Base-by-base conservation (phyloP, 2,329 filamentous ascomycete species). In the Aspergillus fumigatiaffinis region DNA sequence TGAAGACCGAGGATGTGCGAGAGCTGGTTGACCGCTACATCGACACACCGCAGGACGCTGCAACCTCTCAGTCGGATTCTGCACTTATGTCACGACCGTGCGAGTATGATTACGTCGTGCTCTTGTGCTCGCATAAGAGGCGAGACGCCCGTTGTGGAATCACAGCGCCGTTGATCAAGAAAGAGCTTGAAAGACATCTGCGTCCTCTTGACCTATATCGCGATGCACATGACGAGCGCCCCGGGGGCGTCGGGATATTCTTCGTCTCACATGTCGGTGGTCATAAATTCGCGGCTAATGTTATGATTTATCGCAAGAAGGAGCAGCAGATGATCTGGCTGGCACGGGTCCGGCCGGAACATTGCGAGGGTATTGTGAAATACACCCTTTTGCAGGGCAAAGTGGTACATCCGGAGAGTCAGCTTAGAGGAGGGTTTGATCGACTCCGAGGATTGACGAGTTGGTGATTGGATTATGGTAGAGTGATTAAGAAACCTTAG, bases 211-310 rank as follows among this genome's bases (percentile, higher is more conserved):
- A 90, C 0, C 76, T 96, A 12, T 90, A 87, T 71, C 86, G 92
- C 35, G 92, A 96, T 71, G 76, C 91, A 9, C 86, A 92, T 70
- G 92, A 96, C 71, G 86, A 90, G 72, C 80, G 92, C 49, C 88
- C 90, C 0, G 91, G 92, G 7, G 92, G 92, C 8, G 91, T 92
- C 1, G 92, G 90, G 1, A 90, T 96, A 58, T 95, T 94, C 77
- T 96, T 93, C 70, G 92, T 96, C 64, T 92, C 87, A 59, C 92
- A 97, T 70, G 90, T 96, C 4, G 92, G 93, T 35, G 93, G 92
- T 0, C 92, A 97, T 79, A 96, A 96, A 79, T 97, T 93, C 77
- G 87, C 87, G 50, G 92, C 92, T 28, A 97, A 97, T 69, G 85
- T 96, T 62, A 87, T 97, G 77, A 79, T 97, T 0, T 97, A 97